Base-by-base conservation (phyloP, 345 rosid species). In the Salix arbutifolia region DNA sequence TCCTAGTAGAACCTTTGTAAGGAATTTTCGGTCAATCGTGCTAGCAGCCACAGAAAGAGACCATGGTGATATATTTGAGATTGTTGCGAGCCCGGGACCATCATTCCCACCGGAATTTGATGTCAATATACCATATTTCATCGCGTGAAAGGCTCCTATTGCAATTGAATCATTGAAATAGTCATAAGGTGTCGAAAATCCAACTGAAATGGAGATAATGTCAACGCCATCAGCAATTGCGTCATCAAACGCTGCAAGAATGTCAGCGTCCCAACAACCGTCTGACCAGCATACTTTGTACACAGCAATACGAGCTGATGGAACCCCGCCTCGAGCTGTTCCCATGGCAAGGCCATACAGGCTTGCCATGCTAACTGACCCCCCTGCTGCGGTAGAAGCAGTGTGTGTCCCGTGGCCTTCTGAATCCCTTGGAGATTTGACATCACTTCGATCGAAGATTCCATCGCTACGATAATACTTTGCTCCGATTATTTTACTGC, bases 361-460 rank as follows among this genome's bases (percentile, higher is more conserved):
- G 52, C 73, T 77, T 62, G 77, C 82, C 64, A 1, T 70, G 77
- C 21, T 64, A 19, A 79, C 83, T 14, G 44, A 14, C 31, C 31
- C 31, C 4, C 90, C 90, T 1, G 90, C 87, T 4, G 84, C 83
- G 12, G 70, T 87, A 35, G 91, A 89, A 25, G 90, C 80, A 1
- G 79, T 42, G 60, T 89, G 90, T 11, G 87, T 81, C 25, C 91
- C 91, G 37, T 89, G 91, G 42, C 90, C 90, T 4, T 71, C 25
- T 6, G 72, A 40, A 30, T 81, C 87, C 44, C 81, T 81, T 13
- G 87, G 83, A 28, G 87, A 81, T 6, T 3, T 4, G 12, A 81
- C 3, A 23, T 81, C 84, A 0, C 7, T 18, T 12, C 60, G 16
- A 23, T 38, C 11, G 33, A 42, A 72, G 7, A 2, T 0, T 73